A percentile compares a stretch with the other conserved stretches of the same genome.
phyloP scores from a whole-genome alignment of 1,284 basidiomycete species.

The Ceratobasidium sp. region DNA sequence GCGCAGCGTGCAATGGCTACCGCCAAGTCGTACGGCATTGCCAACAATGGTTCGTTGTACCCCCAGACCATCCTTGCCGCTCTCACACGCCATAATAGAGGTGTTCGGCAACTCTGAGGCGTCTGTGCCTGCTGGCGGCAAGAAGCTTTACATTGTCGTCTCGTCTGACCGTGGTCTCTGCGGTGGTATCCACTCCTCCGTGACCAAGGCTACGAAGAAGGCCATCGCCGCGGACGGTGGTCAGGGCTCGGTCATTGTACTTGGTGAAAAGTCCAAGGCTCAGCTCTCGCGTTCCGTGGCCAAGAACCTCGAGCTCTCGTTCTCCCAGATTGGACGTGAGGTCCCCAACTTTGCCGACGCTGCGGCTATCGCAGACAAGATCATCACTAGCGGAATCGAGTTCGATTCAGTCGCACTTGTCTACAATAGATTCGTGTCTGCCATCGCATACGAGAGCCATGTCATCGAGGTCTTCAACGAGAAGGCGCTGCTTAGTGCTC shows the following conservation, averaged over 20 bases:
- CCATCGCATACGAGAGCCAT: conserved; percentile 89
- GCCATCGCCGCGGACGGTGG: conserved; percentile 65
- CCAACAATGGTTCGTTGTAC: conserved; percentile 83
- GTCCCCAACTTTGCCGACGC: conserved; percentile 98
- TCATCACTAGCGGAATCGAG: conserved; percentile 85
- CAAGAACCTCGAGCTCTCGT: conserved; percentile 82
- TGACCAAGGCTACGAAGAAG: conserved; percentile 87
- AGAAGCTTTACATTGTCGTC: conserved; percentile 89
- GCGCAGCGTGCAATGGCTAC: conserved; percentile 94
- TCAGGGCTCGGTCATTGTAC: conserved; percentile 80
- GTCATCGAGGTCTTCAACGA: conserved; percentile 84
- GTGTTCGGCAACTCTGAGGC: conserved; percentile 75
- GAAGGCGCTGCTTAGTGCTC: conserved; percentile 78
- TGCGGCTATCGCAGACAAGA: conserved; percentile 91
- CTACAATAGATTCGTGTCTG: conserved; percentile 96
- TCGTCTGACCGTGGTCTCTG: conserved; percentile 99
- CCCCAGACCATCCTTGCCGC: neutral
- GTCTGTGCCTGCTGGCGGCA: conserved; percentile 63
- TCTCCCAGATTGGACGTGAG: conserved; percentile 98
- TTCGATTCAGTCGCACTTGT: conserved; percentile 88
- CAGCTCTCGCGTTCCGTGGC: conserved; percentile 81
- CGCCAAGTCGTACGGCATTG: conserved; percentile 93
- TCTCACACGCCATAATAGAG: conserved; percentile 61
- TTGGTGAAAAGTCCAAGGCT: conserved; percentile 98
- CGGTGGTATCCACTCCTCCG: conserved; percentile 99